phyloP scores from a whole-genome alignment of 768 basidiomycete genomes.

The Suillus alpinus region DNA sequence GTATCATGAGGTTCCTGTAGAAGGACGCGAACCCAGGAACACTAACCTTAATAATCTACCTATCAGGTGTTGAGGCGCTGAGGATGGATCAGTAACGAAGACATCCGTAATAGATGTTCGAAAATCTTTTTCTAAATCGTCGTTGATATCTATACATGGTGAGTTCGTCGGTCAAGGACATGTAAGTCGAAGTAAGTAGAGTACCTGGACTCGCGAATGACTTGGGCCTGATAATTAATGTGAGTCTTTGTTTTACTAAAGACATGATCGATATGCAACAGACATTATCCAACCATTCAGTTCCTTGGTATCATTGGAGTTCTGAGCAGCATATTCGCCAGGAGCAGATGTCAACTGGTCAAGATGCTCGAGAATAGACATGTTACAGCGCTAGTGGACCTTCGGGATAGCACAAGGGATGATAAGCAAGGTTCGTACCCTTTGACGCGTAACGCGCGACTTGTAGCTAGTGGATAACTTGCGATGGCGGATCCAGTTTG shows the following conservation, averaged over 20 bases:
- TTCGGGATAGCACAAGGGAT: not conserved
- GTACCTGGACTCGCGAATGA: not conserved
- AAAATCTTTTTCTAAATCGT: not conserved
- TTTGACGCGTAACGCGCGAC: not conserved
- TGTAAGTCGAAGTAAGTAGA: not conserved
- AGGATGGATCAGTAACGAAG: not conserved
- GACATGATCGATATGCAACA: not conserved
- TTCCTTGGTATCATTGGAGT: not conserved
- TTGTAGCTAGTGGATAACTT: not conserved
- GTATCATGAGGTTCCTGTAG: not conserved
- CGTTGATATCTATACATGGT: not conserved
- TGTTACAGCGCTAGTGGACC: not conserved
- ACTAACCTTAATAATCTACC: conserved; percentile 1
- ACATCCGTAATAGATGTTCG: not conserved
- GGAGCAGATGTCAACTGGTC: not conserved
- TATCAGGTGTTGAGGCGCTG: not conserved
- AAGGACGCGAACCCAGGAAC: not conserved
- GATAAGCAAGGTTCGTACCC: not conserved
- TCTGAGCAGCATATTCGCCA: conserved; percentile 1
- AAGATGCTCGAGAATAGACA: conserved; percentile 3
- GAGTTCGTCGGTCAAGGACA: not conserved
- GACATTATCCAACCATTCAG: not conserved
- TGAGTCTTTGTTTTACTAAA: not conserved
- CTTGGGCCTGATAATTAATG: not conserved
- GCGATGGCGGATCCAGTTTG: no score